phyloP scores from a whole-genome alignment of 805 yeast genomes.

The Nakazawaea laoshanensis region DNA sequence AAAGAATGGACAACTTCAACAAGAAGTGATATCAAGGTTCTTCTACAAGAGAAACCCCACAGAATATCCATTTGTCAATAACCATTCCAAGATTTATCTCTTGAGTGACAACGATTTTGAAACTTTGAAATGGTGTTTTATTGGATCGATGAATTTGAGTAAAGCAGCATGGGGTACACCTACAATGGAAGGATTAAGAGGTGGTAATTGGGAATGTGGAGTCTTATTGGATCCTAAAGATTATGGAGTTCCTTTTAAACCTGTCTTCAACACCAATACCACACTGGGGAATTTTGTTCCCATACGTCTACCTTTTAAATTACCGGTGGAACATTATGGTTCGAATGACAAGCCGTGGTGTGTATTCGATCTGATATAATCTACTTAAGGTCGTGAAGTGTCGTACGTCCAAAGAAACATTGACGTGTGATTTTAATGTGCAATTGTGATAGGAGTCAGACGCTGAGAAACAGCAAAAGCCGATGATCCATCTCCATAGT shows the following conservation, averaged over 20 bases:
- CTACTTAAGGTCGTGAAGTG: too few species aligned
- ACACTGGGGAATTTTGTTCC: slow-evolving; percentile 18
- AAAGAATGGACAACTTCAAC: slow-evolving; percentile 16
- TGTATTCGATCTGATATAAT: slow-evolving; percentile 6
- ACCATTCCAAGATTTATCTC: slow-evolving; percentile 61
- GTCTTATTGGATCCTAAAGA: slow-evolving; percentile 31
- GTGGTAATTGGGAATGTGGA: slow-evolving; percentile 35
- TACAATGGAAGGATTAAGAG: slow-evolving; percentile 14
- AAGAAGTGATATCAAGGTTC: slow-evolving; percentile 30
- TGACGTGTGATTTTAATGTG: background rate
- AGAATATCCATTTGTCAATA: slow-evolving; percentile 12
- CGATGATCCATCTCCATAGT: slow-evolving; percentile 60
- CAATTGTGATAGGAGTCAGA: background rate
- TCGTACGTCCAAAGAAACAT: too few species aligned
- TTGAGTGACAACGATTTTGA: slow-evolving; percentile 42
- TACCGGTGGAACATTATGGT: slow-evolving; percentile 38
- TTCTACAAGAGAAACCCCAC: slow-evolving; percentile 37
- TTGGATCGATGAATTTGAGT: slow-evolving; percentile 71
- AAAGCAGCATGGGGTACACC: slow-evolving; percentile 75
- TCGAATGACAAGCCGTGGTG: slow-evolving; percentile 44
- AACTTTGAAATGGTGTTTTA: slow-evolving; percentile 56
- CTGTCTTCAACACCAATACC: slow-evolving; percentile 32
- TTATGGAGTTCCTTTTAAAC: slow-evolving; percentile 25
- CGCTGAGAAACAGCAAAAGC: background rate
- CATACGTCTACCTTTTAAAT: slow-evolving; percentile 42